These are phyloP conservation scores for Ceratocystis albifundus DNA, from an alignment of 2,329 filamentous ascomycete genomes.

Conservation along the genomic window DNA sequence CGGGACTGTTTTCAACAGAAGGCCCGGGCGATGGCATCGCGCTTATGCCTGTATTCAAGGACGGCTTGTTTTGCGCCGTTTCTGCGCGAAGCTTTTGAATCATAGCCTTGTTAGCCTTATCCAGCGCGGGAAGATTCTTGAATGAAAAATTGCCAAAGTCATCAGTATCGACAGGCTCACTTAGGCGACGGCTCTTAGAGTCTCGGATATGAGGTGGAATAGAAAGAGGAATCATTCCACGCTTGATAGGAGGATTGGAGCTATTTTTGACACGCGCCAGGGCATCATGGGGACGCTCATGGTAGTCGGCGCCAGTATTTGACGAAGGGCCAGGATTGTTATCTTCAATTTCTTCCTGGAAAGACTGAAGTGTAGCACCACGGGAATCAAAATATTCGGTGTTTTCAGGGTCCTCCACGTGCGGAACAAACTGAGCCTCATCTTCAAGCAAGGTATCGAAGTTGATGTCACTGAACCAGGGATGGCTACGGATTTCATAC, in stretches of 20 bases:
- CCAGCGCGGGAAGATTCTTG: constrained; percentile 91
- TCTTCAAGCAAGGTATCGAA: constrained; percentile 91
- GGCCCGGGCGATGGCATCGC: constrained; percentile 45
- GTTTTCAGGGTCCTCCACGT: constrained; percentile 86
- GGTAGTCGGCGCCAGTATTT: constrained; percentile 57
- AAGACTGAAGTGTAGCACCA: constrained; percentile 82
- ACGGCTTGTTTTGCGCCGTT: constrained; percentile 58
- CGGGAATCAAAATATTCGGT: constrained; percentile 95
- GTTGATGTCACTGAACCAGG: constrained; percentile 77
- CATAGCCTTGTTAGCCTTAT: constrained; percentile 97
- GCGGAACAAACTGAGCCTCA: constrained; percentile 88
- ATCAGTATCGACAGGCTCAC: constrained; percentile 76
- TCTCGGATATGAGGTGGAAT: constrained; percentile 95
- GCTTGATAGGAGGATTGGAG: constrained; percentile 53
- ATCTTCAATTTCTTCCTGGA: constrained; percentile 89
- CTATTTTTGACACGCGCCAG: constrained; percentile 71
- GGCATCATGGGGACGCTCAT: constrained; percentile 87
- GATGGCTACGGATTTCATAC: constrained; percentile 77
- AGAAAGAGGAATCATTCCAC: constrained; percentile 85
- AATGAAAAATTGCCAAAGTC: constrained; percentile 96
- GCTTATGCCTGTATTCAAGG: constrained; percentile 35
- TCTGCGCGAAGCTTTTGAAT: constrained; percentile 92
- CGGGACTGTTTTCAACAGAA: constrained; percentile 72
- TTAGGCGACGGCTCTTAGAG: constrained; percentile 72
- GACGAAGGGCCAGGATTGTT: constrained; percentile 63